Percentiles rank a stretch among this genome's conserved stretches.
phyloP scores from a whole-genome alignment of 306 rosid genomes.

The Glycine latifolia region DNA sequence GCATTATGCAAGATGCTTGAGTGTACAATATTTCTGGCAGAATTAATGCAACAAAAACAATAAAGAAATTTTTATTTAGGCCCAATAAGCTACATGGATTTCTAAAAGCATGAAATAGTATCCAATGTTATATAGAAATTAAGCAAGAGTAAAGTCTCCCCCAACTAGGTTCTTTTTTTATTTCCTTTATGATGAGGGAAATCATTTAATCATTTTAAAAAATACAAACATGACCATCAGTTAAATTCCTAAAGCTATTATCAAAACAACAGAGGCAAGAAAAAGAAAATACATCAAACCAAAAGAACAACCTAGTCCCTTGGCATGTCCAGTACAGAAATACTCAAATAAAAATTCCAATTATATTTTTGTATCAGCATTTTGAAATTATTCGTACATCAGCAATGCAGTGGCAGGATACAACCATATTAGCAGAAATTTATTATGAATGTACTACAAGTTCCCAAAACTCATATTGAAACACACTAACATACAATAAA shows the following conservation, averaged over 20 bases:
- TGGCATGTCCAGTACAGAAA: conserved; percentile 26
- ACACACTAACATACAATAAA: conserved; percentile 20
- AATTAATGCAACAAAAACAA: conserved; percentile 12
- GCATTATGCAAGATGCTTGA: conserved; percentile 21
- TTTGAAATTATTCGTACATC: conserved; percentile 22
- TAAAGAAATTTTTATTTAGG: not conserved
- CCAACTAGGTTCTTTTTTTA: not conserved
- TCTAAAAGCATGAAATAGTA: conserved; percentile 24
- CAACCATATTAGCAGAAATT: not conserved
- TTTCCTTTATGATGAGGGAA: conserved; percentile 5
- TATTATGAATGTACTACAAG: not conserved
- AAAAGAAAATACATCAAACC: conserved; percentile 14
- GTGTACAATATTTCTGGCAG: not conserved
- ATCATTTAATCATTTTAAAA: not conserved
- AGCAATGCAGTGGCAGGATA: not conserved
- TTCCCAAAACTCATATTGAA: not conserved
- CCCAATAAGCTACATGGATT: not conserved
- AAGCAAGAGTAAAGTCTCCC: not conserved
- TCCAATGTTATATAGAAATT: conserved; percentile 11
- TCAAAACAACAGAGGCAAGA: not conserved
- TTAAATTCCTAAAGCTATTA: conserved; percentile 1
- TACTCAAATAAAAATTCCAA: not conserved
- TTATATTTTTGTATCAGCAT: not conserved
- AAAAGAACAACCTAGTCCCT: not conserved
- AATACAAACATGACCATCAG: conserved; percentile 12